Base-by-base conservation (phyloP, 129 eudicot genomes). In the Artemisia argyi region DNA sequence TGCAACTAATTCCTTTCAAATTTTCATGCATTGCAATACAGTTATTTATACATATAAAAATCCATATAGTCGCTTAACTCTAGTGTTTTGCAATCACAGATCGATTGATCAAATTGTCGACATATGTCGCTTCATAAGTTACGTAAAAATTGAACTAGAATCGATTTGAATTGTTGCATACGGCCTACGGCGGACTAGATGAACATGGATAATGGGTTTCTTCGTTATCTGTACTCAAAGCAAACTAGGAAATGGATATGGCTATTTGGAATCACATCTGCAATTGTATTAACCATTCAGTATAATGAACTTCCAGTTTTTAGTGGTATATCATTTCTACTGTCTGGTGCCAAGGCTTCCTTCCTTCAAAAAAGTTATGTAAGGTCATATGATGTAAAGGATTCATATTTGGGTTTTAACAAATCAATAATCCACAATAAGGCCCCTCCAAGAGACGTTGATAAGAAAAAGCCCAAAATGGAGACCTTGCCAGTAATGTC, bases 181-280 rank as follows among this genome's bases (percentile, higher is more conserved):
- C 60, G 64, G 46, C 51, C 50, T 73, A 48, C 48, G 35, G 28
- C 56, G 42, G 64, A 15, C 26, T 63, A 73, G 47, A 46, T 80
- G 62, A 14, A 70, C 59, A 84, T 85, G 89, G 86, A 81, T 81
- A 78, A 62, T 11, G 55, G 50, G 61, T 65, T 59, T 78, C 76
- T 66, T 71, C 76, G 39, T 44, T 66, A 28, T 59, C 52, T 66
- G 49, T 77, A 44, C 66, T 63, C 20, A 68, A 76, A 60, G 19
- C 73, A 66, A 83, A 67, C 82, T 24, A 67, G 47, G 15, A 85
- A 76, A 49, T 81, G 69, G 71, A 44, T 85, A 14, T 81, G 77
- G 75, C 28, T 85, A 55, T 44, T 81, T 12, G 81, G 71, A 63
- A 74, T 80, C 0, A 46, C 83, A 53, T 81, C 75, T 12, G 77